phyloP scores from a whole-genome alignment of 345 rosid species.

The Dipteronia sinensis region DNA sequence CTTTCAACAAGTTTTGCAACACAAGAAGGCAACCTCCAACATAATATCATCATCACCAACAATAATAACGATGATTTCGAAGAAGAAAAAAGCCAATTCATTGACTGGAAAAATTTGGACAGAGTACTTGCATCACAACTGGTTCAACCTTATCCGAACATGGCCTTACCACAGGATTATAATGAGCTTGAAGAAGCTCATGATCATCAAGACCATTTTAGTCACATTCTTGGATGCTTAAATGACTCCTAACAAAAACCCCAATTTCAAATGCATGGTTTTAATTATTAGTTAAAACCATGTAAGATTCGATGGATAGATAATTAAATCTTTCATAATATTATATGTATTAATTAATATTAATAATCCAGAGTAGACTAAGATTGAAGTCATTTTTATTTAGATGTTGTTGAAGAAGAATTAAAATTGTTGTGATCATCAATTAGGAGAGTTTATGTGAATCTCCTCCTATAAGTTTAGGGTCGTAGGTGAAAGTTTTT shows the following conservation, averaged over 20 bases:
- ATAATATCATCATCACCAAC: not conserved
- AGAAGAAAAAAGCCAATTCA: constrained; percentile 43
- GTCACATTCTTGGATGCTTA: constrained; percentile 66
- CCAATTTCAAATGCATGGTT: not conserved
- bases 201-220: constrained; percentile 27
- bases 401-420: not conserved
- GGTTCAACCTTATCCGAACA: constrained; percentile 23
- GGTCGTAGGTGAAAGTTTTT: constrained; percentile 25
- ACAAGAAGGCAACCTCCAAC: constrained; percentile 18
- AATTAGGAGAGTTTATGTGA: constrained; percentile 2
- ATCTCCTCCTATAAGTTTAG: not conserved
- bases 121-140: constrained; percentile 49
- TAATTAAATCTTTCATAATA: not conserved
- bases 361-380: not conserved
- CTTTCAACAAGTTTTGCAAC: constrained; percentile 52
- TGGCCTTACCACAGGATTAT: constrained; percentile 38
- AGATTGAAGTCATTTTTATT: not conserved
- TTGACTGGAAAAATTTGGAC: constrained; percentile 75
- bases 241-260: constrained; percentile 47
- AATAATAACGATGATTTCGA: constrained; percentile 39
- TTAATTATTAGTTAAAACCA: not conserved
- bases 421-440: not conserved
- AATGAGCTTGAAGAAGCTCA: constrained; percentile 28
- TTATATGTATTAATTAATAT: not conserved
- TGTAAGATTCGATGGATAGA: not conserved